phyloP scores from a whole-genome alignment of 2,329 filamentous ascomycete species.

The Trichoderma sp. region DNA sequence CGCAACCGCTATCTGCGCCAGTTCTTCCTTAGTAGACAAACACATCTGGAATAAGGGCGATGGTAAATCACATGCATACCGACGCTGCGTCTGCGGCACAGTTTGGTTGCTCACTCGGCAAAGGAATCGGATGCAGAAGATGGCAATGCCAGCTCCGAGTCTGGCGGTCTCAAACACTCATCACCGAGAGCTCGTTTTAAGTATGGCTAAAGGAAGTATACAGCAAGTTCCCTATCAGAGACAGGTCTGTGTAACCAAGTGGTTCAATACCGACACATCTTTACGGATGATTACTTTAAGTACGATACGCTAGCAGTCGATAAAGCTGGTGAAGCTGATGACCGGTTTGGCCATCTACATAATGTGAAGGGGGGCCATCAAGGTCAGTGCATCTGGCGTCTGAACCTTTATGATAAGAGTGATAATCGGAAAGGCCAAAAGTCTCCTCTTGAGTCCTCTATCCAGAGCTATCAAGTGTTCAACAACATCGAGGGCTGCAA shows the following conservation, averaged over 20 bases:
- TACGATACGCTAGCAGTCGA: slow-evolving; percentile 37
- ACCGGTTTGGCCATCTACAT: slow-evolving; percentile 35
- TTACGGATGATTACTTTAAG: slow-evolving; percentile 33
- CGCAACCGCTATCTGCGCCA: not conserved
- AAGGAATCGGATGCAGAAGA: slow-evolving; percentile 18
- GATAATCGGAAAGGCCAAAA: slow-evolving; percentile 23
- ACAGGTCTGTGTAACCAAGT: slow-evolving; percentile 36
- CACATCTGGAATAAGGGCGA: slow-evolving; percentile 5
- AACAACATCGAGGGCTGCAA: slow-evolving; percentile 37
- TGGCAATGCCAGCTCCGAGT: not conserved
- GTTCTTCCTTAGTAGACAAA: not conserved
- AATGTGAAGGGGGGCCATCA: slow-evolving; percentile 25
- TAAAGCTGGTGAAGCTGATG: slow-evolving; percentile 36
- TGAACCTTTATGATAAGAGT: slow-evolving; percentile 29
- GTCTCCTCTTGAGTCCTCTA: slow-evolving; percentile 37
- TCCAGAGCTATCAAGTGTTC: slow-evolving; percentile 43
- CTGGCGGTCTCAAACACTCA: slow-evolving; percentile 13
- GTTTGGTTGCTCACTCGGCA: not conserved
- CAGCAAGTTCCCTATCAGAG: slow-evolving; percentile 28
- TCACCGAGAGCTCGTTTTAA: slow-evolving; percentile 21
- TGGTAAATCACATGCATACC: slow-evolving; percentile 1
- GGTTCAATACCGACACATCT: slow-evolving; percentile 39
- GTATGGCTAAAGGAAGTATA: slow-evolving; percentile 30
- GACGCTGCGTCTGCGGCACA: slow-evolving; percentile 21
- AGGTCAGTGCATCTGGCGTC: slow-evolving; percentile 36